Evolutionary conservation across 177 flowering plant species (phyloP), one percentile per base, ranked within the genome.

Genomic region (Vitis hybrid): DNA sequence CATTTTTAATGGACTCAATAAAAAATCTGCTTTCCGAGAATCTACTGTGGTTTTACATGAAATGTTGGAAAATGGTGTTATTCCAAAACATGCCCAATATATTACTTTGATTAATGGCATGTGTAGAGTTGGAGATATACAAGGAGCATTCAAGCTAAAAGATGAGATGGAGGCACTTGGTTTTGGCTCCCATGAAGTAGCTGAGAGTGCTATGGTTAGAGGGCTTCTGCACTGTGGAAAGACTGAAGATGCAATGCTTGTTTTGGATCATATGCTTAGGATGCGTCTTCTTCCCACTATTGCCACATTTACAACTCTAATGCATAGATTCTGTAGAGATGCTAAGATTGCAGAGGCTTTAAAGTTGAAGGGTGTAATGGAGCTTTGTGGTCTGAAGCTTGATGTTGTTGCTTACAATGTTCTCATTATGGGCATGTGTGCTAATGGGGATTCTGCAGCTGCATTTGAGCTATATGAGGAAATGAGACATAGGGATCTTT

Each of bases 121-220:
- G 83, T 86, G 89, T 72, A 80, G 84, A 70, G 74, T 65, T 18
- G 91, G 93, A 68, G 82, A 90, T 72, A 72, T 87, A 55, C 70
- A 66, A 71, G 83, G 86, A 68, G 97, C 95, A 49, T 86, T 91
- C 70, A 77, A 72, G 65, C 68, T 93, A 19, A 85, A 77, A 80
- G 94, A 89, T 75, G 90, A 91, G 76, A 86, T 91, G 89, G 78
- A 66, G 65, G 69, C 70, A 55, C 75, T 81, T 65, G 86, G 86
- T 58, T 55, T 89, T 10, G 59, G 79, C 39, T 73, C 91, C 49
- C 67, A 11, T 51, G 78, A 75, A 69, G 79, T 89, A 67, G 92
- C 95, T 58, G 92, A 89, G 75, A 83, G 97, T 86, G 88, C 97
- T 64, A 71, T 91, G 63, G 79, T 91, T 67, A 80, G 97, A 82